phyloP scores from a whole-genome alignment of 371 early-diverging fungal species.

The Haplosporangium sp. region DNA sequence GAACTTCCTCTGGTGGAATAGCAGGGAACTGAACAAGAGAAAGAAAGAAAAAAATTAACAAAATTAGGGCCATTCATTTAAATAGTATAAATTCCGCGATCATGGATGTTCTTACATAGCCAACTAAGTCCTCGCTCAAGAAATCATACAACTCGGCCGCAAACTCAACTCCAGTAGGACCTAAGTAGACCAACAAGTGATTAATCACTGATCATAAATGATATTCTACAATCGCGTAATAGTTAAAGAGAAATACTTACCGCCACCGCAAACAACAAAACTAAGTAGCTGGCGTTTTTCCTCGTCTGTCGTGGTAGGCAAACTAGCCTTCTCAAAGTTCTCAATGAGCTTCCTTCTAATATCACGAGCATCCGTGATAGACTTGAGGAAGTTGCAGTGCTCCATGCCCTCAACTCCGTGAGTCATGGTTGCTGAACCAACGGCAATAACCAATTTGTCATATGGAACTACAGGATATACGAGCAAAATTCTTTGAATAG shows the following conservation, averaged over 20 bases:
- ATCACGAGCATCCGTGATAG: slow-evolving; percentile 77
- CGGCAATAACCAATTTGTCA: slow-evolving; percentile 86
- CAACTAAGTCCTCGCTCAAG: slow-evolving; percentile 82
- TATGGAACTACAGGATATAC: slow-evolving; percentile 65
- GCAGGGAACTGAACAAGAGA: slow-evolving; percentile 64
- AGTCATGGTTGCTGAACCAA: slow-evolving; percentile 85
- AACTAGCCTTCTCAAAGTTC: slow-evolving; percentile 87
- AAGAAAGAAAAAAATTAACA: too few species aligned
- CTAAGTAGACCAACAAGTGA: slow-evolving; percentile 45
- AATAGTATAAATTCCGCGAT: not conserved
- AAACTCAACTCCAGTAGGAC: slow-evolving; percentile 85
- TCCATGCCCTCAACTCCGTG: slow-evolving; percentile 86
- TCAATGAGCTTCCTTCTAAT: slow-evolving; percentile 76
- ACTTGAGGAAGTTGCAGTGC: slow-evolving; percentile 76
- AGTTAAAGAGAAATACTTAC: slow-evolving; percentile 37
- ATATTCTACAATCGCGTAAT: too few species aligned
- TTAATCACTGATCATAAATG: not conserved
- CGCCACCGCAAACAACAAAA: slow-evolving; percentile 90
- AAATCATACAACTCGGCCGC: slow-evolving; percentile 89
- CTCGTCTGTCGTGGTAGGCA: slow-evolving; percentile 77
- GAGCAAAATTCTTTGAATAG: not conserved
- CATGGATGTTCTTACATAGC: slow-evolving; percentile 68
- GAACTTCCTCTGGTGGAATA: slow-evolving; percentile 73
- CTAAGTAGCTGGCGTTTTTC: slow-evolving; percentile 86
- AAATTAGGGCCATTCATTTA: not conserved